Evolutionary conservation across 768 basidiomycete genomes (phyloP).

Genomic region (Strobilomyces dryophilus): DNA sequence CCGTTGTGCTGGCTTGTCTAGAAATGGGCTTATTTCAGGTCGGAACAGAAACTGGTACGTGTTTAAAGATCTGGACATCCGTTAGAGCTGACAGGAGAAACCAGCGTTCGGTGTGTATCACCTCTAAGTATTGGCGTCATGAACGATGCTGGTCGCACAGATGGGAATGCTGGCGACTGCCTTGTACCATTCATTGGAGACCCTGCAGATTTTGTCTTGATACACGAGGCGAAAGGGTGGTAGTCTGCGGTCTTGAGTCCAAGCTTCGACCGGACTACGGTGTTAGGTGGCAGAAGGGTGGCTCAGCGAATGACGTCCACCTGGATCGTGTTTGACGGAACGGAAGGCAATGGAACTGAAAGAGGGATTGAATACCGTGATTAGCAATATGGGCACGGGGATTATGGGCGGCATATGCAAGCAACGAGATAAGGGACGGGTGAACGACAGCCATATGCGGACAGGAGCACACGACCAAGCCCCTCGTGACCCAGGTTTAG

Average conservation of each 20-base stretch:
- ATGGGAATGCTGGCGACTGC: not conserved
- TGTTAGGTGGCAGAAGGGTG: constrained; percentile 13
- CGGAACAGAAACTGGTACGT: constrained; percentile 48
- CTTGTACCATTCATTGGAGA: constrained; percentile 40
- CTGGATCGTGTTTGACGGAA: constrained; percentile 18
- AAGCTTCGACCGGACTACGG: constrained; percentile 22
- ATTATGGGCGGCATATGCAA: not conserved
- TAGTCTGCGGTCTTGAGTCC: constrained; percentile 50
- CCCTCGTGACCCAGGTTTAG: too few relatives aligned
- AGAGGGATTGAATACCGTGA: not conserved
- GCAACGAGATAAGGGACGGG: not conserved
- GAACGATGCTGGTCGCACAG: constrained; percentile 5
- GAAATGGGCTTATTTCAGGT: constrained; percentile 58
- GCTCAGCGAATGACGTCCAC: constrained; percentile 14
- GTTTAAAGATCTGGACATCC: not conserved
- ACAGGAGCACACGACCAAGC: too few relatives aligned
- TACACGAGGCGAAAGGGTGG: constrained; percentile 44
- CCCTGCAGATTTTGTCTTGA: constrained; percentile 54
- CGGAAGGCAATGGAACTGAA: not conserved
- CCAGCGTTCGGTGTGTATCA: constrained; percentile 50
- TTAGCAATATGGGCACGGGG: not conserved
- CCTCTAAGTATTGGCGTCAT: constrained; percentile 45
- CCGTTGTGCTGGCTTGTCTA: constrained; percentile 56
- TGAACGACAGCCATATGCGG: not conserved
- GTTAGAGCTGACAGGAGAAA: constrained; percentile 1